These are phyloP conservation scores for Scheffersomyces segobiensis DNA, from an alignment of 1,139 yeast species.

Conservation along the genomic window DNA sequence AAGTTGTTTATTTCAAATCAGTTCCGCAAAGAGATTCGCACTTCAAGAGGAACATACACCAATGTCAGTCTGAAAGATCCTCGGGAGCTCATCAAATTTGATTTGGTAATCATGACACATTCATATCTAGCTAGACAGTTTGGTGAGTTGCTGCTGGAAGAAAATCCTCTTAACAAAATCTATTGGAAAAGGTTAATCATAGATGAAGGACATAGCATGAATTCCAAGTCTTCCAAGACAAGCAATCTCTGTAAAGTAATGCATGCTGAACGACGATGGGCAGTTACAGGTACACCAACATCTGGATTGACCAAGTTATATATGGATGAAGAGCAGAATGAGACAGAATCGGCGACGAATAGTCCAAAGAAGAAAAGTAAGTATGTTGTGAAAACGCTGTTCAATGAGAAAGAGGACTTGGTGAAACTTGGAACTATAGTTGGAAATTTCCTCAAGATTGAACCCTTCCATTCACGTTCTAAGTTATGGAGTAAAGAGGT, in stretches of 20 bases:
- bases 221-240: constrained; percentile 49
- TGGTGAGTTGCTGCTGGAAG: constrained; percentile 17
- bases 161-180: constrained; percentile 39
- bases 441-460: constrained; percentile 55
- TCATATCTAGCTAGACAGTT: constrained; percentile 45
- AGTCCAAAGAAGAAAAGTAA: constrained; percentile 30
- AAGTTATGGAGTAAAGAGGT: constrained; percentile 50
- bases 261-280: constrained; percentile 65
- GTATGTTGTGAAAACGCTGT: constrained; percentile 34
- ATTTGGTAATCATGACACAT: constrained; percentile 53
- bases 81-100: constrained; percentile 40
- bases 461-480: constrained; percentile 54
- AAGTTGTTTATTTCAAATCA: constrained; percentile 36
- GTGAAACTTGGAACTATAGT: constrained; percentile 53
- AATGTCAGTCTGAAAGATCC: constrained; percentile 29
- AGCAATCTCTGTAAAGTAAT: constrained; percentile 50
- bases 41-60: constrained; percentile 16
- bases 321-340: constrained; percentile 47
- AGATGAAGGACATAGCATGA: constrained; percentile 75
- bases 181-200: constrained; percentile 71
- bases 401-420: constrained; percentile 50
- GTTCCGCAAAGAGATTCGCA: constrained; percentile 21
- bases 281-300: constrained; percentile 75
- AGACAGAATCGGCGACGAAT: constrained; percentile 3
- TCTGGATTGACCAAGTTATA: constrained; percentile 63